Base-by-base conservation (phyloP, 306 rosid species). In the Cicer cuneatum region DNA sequence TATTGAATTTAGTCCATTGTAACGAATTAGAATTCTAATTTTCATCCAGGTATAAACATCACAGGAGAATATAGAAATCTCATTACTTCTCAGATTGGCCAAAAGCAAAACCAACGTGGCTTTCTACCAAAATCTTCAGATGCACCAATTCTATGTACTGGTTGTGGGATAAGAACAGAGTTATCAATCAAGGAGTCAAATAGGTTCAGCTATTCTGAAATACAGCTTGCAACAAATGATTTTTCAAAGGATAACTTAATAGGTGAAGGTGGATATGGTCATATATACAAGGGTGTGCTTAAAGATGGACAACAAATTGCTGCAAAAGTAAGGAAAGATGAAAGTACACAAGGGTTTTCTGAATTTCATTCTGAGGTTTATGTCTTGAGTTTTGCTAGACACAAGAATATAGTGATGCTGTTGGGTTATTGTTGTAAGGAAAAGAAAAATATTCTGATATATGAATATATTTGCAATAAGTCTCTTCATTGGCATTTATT, bases 201-300 rank as follows among this genome's bases (percentile, higher is more conserved):
- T 90, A 69, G 79, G 66, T 89, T 87, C 65, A 83, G 13, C 61
- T 90, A 82, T 66, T 69, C 85, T 5, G 90, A 93, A 35, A 86
- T 93, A 80, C 87, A 82, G 74, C 48, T 5, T 24, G 93, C 95
- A 29, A 90, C 98, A 53, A 49, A 88, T 39, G 83, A 89, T 43
- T 90, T 93, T 83, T 81, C 95, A 19, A 76, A 76, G 79, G 89
- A 86, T 45, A 93, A 89, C 80, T 84, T 93, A 73, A 42, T 93
- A 81, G 98, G 98, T 70, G 98, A 90, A 85, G 98, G 96, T 43
- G 96, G 98, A 75, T 93, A 86, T 71, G 96, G 93, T 64, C 86
- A 71, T 49, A 96, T 93, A 24, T 90, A 86, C 60, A 89, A 85
- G 80, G 97, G 97, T 51, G 64, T 72, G 37, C 93, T 93, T 52